Base-by-base conservation (phyloP, 495 filamentous ascomycete genomes). In the Neurospora intermedia region DNA sequence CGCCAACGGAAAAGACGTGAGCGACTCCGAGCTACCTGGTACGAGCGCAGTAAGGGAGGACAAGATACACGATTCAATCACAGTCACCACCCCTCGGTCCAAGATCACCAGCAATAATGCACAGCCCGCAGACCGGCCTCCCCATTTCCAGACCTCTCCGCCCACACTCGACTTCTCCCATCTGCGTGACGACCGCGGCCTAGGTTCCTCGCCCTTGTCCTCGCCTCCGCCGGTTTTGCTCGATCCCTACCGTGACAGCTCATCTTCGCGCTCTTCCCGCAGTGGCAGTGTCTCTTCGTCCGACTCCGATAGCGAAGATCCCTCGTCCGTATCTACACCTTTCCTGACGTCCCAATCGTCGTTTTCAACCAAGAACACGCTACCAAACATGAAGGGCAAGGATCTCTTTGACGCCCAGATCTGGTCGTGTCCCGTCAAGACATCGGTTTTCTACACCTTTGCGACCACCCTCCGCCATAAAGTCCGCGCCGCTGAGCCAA, bases 341-440 rank as follows among this genome's bases (percentile, higher is more conserved):
- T 42, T 83, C 2, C 72, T 83, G 0, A 80, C 83, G 11, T 87
- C 85, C 2, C 83, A 86, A 54, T 74, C 81, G 11, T 81, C 77
- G 0, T 80, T 75, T 43, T 75, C 80, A 0, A 70, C 71, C 41
- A 75, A 78, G 20, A 69, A 41, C 6, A 81, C 82, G 16, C 79
- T 89, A 5, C 84, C 85, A 1, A 88, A 88, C 69, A 81, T 91
- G 74, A 91, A 91, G 75, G 90, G 90, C 7, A 83, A 85, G 69
- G 90, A 92, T 73, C 81, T 92, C 2, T 92, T 92, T 74, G 89
- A 91, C 76, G 84, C 85, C 16, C 88, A 88, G 42, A 83, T 92
- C 43, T 92, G 90, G 88, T 81, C 85, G 6, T 88, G 91, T 75
- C 85, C 88, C 0, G 79, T 85, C 27, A 88, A 86, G 42, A 91